Evolutionary conservation across 1,139 yeast genomes (phyloP), one percentile per base, ranked within the genome.

Genomic region (Suhomyces coccinellae): DNA sequence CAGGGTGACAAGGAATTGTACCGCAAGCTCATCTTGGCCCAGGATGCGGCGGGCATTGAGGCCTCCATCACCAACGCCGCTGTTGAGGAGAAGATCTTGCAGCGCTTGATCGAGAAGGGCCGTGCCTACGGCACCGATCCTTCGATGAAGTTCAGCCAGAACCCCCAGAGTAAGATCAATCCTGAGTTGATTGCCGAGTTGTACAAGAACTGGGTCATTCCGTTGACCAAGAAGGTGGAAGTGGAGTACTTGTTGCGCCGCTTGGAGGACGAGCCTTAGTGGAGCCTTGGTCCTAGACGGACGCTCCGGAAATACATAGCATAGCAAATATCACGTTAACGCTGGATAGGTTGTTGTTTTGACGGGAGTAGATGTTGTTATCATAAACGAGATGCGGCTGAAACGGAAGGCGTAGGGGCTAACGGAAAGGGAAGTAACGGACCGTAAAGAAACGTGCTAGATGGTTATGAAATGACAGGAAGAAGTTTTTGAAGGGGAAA

Each of bases 211-310:
- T 85, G 84, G 71, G 87, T 93, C 36, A 93, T 93, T 55, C 98
- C 98, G 9, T 73, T 93, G 62, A 93, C 99, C 6, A 93, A 91
- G 67, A 87, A 86, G 62, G 98, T 93, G 13, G 99, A 93, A 66
- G 87, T 93, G 13, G 97, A 91, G 50, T 93, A 93, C 61, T 72
- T 93, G 47, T 69, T 93, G 59, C 77, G 95, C 60, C 77, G 99
- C 63, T 69, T 91, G 45, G 96, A 87, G 56, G 87, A 81, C 53
- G 79, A 77, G 44, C n/a, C 11, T 13, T 33, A 33, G 35, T 26
- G n/a, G n/a, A n/a, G n/a, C n/a, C n/a, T n/a, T n/a, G 12, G 27
- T 26, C 27, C 12, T 26, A 10, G 12, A 11, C 10, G n/a, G 29
- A 26, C n/a, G n/a, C n/a, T n/a, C n/a, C n/a, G n/a, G n/a, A n/a